phyloP scores from a whole-genome alignment of 1,284 basidiomycete genomes.

The Schizopora paradoxa region DNA sequence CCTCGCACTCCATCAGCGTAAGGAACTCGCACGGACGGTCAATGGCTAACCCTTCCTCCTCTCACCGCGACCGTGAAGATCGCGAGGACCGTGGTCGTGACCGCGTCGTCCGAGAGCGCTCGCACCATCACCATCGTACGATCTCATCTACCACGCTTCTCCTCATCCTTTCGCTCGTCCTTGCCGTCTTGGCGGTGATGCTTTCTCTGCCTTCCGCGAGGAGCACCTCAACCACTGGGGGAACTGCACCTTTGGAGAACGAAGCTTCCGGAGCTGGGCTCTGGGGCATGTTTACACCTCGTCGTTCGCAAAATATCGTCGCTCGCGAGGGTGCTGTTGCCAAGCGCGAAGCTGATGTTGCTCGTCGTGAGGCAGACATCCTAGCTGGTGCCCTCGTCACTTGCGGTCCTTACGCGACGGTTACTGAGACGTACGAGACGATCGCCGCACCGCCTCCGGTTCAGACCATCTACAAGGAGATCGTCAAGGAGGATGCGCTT shows the following conservation, averaged over 20 bases:
- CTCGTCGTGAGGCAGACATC: constrained; percentile 76
- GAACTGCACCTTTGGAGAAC: constrained; percentile 30
- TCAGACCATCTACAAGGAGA: constrained; percentile 79
- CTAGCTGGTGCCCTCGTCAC: constrained; percentile 58
- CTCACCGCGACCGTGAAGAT: constrained; percentile 61
- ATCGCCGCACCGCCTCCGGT: constrained; percentile 44
- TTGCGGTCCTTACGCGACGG: constrained; percentile 46
- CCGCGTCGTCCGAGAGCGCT: constrained; percentile 40
- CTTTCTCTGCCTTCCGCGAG: constrained; percentile 64
- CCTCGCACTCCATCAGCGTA: constrained; percentile 55
- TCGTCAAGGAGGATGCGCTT: constrained; percentile 66
- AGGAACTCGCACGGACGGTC: constrained; percentile 49
- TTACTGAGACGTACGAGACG: constrained; percentile 39
- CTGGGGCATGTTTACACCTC: constrained; percentile 68
- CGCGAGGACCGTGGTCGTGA: constrained; percentile 45
- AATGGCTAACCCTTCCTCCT: constrained; percentile 84
- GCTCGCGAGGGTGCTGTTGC: constrained; percentile 71
- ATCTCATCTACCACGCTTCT: constrained; percentile 84
- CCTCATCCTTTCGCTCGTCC: constrained; percentile 73
- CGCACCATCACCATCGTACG: constrained; percentile 71
- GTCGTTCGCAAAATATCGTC: constrained; percentile 71
- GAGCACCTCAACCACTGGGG: constrained; percentile 24
- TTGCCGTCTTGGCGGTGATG: constrained; percentile 80
- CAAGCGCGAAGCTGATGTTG: constrained; percentile 74
- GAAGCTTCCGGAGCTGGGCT: constrained; percentile 48